Base-by-base conservation (phyloP, 2,329 filamentous ascomycete genomes). In the Teratosphaeria zuluensis region DNA sequence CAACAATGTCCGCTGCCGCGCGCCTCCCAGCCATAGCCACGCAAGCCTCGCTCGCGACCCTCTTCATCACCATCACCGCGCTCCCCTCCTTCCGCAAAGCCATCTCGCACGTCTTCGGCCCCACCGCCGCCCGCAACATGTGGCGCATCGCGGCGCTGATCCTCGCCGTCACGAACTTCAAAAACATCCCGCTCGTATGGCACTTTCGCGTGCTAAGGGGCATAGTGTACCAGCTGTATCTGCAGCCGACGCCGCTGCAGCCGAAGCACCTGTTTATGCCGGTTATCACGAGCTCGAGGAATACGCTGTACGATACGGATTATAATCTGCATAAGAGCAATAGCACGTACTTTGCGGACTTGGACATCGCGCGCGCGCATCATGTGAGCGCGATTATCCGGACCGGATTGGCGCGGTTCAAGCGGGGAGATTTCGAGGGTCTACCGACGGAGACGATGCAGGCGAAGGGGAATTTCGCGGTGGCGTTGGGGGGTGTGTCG, bases 251-350 rank as follows among this genome's bases (percentile, higher is more conserved):
- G 1, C 68, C 70, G 1, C 72, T 77, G 24, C 69, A 70, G 53
- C 81, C 85, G 1, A 79, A 84, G 61, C 83, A 86, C 48, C 82
- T 94, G 64, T 94, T 92, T 77, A 82, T 84, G 54, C 86, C 88
- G 54, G 76, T 88, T 48, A 84, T 89, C 59, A 84, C 86, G 16
- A 77, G 79, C 46, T 84, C 86, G 6, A 83, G 85, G 68, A 83
- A 87, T 14, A 83, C 88, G 0, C 75, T 88, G 57, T 80, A 88
- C 65, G 90, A 95, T 75, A 90, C 86, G 67, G 92, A 96, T 76
- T 90, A 91, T 77, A 92, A 94, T 76, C 70, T 90, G 51, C 88
- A 92, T 80, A 91, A 92, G 72, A 86, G 85, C 62, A 90, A 91
- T 76, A 84, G 83, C 66, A 95, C 91, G 32, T 95, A 95, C 77